Conservation (phyloP, 2,329 filamentous ascomycete genomes). For the Zymoseptoria tritici region DNA sequence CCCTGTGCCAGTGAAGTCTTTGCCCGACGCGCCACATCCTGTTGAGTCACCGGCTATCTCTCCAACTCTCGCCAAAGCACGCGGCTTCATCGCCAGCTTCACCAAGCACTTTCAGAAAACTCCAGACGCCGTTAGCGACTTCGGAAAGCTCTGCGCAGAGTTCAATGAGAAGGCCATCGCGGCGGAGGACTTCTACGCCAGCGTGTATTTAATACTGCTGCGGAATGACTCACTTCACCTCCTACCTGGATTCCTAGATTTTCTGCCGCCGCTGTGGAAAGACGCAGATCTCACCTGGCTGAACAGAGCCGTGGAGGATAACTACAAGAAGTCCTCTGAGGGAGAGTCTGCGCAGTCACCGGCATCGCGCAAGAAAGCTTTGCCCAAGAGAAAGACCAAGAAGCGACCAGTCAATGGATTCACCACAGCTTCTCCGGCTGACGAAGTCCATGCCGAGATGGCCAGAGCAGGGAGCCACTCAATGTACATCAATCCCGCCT, state of each 20-base stretch:
- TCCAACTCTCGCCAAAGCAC: neutral
- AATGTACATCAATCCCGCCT: neutral
- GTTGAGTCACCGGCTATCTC: neutral
- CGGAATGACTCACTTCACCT: conserved; percentile 5
- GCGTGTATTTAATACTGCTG: conserved; percentile 12
- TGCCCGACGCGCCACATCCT: neutral
- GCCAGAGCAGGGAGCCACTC: neutral
- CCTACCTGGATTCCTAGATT: conserved; percentile 8
- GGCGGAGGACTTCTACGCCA: conserved; percentile 13
- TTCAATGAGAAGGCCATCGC: conserved; percentile 9
- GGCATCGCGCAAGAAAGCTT: neutral
- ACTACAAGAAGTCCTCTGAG: neutral
- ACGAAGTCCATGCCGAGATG: neutral
- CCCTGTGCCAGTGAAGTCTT: neutral
- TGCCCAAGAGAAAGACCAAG: conserved; percentile 2
- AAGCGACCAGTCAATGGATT: conserved; percentile 14
- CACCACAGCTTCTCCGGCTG: neutral
- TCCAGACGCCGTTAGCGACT: conserved; percentile 3
- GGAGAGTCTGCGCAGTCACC: neutral
- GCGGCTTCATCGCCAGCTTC: conserved; percentile 9
- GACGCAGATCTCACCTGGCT: conserved; percentile 9
- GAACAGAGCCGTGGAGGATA: conserved; percentile 5
- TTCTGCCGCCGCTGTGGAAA: conserved; percentile 13
- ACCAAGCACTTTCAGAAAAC: conserved; percentile 3
- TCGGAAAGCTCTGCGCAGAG: conserved; percentile 6